Conservation (phyloP, 2,329 filamentous ascomycete genomes). For the Phyllosticta citribraziliensis region DNA sequence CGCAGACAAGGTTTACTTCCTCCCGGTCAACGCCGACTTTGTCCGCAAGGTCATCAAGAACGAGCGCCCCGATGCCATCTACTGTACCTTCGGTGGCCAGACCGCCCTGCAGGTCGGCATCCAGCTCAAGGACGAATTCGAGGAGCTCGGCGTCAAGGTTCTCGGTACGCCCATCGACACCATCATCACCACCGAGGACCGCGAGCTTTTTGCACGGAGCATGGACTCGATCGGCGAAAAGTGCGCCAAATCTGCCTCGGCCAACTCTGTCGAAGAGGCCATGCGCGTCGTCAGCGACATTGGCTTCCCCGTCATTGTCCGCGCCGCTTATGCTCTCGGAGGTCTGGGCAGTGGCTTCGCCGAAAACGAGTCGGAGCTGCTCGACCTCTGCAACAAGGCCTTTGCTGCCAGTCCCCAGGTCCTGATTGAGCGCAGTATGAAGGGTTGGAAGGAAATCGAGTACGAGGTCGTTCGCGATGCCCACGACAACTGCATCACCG, state of each 20-base stretch:
- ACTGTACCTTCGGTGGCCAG: constrained; percentile 95
- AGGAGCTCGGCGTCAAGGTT: constrained; percentile 82
- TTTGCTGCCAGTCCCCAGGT: constrained; percentile 94
- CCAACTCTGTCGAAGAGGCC: constrained; percentile 79
- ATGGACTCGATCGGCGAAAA: constrained; percentile 99
- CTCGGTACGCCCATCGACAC: constrained; percentile 95
- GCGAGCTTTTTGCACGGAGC: constrained; percentile 91
- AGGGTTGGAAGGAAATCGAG: constrained; percentile 99
- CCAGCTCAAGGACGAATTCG: constrained; percentile 94
- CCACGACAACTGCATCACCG: constrained; percentile 96
- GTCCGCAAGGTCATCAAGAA: constrained; percentile 95
- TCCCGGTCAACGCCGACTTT: constrained; percentile 93
- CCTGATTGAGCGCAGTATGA: constrained; percentile 96
- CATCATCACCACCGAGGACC: constrained; percentile 96
- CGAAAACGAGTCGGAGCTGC: constrained; percentile 70
- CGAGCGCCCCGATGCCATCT: constrained; percentile 91
- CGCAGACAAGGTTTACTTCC: constrained; percentile 97
- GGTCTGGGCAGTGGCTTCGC: constrained; percentile 94
- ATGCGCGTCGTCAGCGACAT: constrained; percentile 82
- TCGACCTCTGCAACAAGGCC: constrained; percentile 86
- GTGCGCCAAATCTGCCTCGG: constrained; percentile 93
- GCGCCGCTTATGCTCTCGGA: constrained; percentile 90
- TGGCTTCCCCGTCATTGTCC: constrained; percentile 92
- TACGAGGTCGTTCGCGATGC: constrained; percentile 96
- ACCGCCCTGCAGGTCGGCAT: constrained; percentile 96